Conservation (phyloP, 2,329 filamentous ascomycete genomes). For the Stemphylium lycopersici region DNA sequence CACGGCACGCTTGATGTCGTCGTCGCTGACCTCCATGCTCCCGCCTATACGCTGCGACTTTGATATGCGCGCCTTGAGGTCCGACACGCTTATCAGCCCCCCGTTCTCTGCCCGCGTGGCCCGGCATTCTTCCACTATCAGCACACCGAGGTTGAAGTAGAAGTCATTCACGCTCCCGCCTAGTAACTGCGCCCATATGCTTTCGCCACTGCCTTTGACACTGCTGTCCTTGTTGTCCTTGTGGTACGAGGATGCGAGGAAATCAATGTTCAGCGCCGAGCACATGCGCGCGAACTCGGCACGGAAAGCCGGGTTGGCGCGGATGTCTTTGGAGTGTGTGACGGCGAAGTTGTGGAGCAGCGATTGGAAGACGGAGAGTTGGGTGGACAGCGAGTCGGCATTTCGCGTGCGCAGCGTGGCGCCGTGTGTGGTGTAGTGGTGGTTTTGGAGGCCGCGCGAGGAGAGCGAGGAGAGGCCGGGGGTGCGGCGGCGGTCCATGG, state of each 20-base stretch:
- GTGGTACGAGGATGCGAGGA: constrained; percentile 66
- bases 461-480: constrained; percentile 83
- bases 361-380: constrained; percentile 94
- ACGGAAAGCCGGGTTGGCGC: constrained; percentile 91
- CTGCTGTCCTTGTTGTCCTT: constrained; percentile 61
- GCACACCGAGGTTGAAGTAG: constrained; percentile 96
- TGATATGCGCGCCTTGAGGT: constrained; percentile 78
- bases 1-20: constrained; percentile 90
- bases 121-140: constrained; percentile 90
- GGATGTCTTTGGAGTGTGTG: constrained; percentile 94
- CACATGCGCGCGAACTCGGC: constrained; percentile 99
- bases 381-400: constrained; percentile 83
- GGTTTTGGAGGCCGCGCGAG: constrained; percentile 68
- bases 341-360: constrained; percentile 93
- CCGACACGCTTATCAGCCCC: constrained; percentile 82
- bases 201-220: constrained; percentile 58
- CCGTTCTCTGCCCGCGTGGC: constrained; percentile 89
- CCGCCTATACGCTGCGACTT: constrained; percentile 70
- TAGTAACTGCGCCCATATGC: constrained; percentile 90
- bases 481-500: constrained; percentile 68
- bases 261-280: constrained; percentile 93
- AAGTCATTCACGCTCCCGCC: constrained; percentile 95
- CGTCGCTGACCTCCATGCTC: constrained; percentile 81
- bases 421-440: constrained; percentile 90
- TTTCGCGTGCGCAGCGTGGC: constrained; percentile 84